phyloP scores from a whole-genome alignment of 2,329 filamentous ascomycete species.

The Aspergillus sclerotialis region DNA sequence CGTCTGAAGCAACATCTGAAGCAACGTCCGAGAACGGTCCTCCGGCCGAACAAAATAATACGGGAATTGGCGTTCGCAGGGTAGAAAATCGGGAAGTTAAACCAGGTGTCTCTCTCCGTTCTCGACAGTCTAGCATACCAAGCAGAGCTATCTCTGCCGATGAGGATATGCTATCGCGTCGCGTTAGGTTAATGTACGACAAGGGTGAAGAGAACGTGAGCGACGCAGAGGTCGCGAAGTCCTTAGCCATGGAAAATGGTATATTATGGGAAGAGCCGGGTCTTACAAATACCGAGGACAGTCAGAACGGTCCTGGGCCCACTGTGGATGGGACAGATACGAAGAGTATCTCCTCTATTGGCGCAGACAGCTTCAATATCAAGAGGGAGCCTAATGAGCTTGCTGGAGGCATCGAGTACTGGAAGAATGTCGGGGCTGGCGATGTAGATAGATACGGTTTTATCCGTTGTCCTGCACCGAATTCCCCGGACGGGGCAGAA shows the following conservation, averaged over 20 bases:
- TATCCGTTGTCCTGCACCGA: slow-evolving; percentile 36
- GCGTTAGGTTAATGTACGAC: slow-evolving; percentile 59
- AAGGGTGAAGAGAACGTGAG: slow-evolving; percentile 51
- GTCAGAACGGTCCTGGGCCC: slow-evolving; percentile 18
- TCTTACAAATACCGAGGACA: slow-evolving; percentile 18
- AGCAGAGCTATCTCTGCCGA: slow-evolving; percentile 54
- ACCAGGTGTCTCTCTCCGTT: slow-evolving; percentile 32
- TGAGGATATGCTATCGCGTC: slow-evolving; percentile 56
- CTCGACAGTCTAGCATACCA: slow-evolving; percentile 28
- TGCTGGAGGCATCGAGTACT: slow-evolving; percentile 59
- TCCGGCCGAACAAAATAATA: slow-evolving; percentile 9
- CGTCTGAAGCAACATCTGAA: not conserved
- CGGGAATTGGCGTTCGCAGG: slow-evolving; percentile 10
- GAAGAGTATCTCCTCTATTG: slow-evolving; percentile 20
- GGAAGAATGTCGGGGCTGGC: slow-evolving; percentile 52
- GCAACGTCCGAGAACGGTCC: not conserved
- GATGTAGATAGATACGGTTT: slow-evolving; percentile 62
- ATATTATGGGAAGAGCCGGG: slow-evolving; percentile 34
- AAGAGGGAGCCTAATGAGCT: slow-evolving; percentile 49
- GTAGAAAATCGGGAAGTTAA: slow-evolving; percentile 14
- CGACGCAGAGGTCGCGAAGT: slow-evolving; percentile 32
- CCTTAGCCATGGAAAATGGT: slow-evolving; percentile 32
- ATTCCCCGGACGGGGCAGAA: slow-evolving; percentile 23
- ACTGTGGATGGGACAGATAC: slow-evolving; percentile 21
- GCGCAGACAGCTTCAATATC: slow-evolving; percentile 28